Base-by-base conservation (phyloP, 2,329 filamentous ascomycete species). In the Penicillium sp. region DNA sequence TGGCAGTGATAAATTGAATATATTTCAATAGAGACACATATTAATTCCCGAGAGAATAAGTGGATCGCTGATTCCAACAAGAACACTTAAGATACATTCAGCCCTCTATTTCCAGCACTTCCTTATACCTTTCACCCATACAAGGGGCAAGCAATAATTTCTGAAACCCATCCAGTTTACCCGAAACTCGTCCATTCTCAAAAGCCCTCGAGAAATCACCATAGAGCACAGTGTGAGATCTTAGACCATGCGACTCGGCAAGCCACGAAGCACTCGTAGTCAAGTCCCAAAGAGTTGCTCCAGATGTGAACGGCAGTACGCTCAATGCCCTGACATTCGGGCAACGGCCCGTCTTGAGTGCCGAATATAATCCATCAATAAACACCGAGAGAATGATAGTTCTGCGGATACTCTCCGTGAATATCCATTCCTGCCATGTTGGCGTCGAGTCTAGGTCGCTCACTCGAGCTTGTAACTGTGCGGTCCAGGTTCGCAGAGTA, bases 361-460 rank as follows among this genome's bases (percentile, higher is more conserved):
- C 25, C 13, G 40, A 46, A 27, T 51, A 56, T 10, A 56, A 20
- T 7, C 43, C 39, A 11, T 51, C 51, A 24, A 56, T 41, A 10
- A 56, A 13, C 0, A 20, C 4, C 10, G 51, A 48, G 25, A 56
- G 25, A n/a, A 56, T 51, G 6, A 54, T 50, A 42, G 56, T 60
- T 43, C 56, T 55, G 39, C 55, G 48, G 30, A 46, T 39, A 28
- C 55, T 54, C 13, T 57, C 55, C 9, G 35, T 40, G 8, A 57
- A 55, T 1, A 57, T 48, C 55, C 55, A 57, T 36, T 41, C 49
- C n/a, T 40, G 16, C 55, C 55, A 57, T 7, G 51, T 50, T 11
- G 35, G 10, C 11, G 35, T 25, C 9, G 38, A 25, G 2, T 9
- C 9, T 1, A 51, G n/a, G 1, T 48, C 33, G 7, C 20, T 33